Conservation (phyloP, 345 rosid genomes). For the Salix exigua region DNA sequence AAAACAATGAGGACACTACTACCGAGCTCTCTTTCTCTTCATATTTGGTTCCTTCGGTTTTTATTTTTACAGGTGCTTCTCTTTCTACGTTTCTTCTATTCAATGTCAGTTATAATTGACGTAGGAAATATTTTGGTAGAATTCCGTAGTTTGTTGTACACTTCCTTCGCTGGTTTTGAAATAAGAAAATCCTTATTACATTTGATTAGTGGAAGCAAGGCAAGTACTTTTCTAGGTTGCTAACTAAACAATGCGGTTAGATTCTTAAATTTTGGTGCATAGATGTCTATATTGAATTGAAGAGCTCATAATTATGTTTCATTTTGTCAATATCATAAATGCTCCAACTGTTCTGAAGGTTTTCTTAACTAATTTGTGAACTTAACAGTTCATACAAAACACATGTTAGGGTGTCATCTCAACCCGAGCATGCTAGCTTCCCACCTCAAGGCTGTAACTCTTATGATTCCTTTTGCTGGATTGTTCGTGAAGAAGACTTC, state of each 20-base stretch:
- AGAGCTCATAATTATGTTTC: not conserved
- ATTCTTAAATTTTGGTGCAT: not conserved
- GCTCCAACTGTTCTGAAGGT: not conserved
- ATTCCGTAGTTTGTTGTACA: not conserved
- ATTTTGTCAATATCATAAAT: not conserved
- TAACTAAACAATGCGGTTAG: not conserved
- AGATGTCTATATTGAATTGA: not conserved
- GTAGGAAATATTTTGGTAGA: not conserved
- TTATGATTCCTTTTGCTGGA: constrained; percentile 92
- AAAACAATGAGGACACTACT: constrained; percentile 23
- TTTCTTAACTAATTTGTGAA: not conserved
- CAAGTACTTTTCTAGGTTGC: not conserved
- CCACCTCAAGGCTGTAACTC: constrained; percentile 99
- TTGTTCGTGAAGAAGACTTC: constrained; percentile 78
- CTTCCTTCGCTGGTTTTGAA: not conserved
- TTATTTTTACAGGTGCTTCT: constrained; percentile 28
- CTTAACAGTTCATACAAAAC: not conserved
- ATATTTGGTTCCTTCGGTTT: constrained; percentile 12
- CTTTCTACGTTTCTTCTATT: not conserved
- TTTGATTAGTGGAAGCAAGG: not conserved
- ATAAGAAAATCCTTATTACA: not conserved
- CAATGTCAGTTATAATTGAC: not conserved
- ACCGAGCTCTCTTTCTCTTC: constrained; percentile 22
- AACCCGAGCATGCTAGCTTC: constrained; percentile 41
- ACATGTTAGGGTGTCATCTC: constrained; percentile 33